Evolutionary conservation across 441 rosid genomes (phyloP), one percentile per base, ranked within the genome.

Genomic region (Sinapis alba): DNA sequence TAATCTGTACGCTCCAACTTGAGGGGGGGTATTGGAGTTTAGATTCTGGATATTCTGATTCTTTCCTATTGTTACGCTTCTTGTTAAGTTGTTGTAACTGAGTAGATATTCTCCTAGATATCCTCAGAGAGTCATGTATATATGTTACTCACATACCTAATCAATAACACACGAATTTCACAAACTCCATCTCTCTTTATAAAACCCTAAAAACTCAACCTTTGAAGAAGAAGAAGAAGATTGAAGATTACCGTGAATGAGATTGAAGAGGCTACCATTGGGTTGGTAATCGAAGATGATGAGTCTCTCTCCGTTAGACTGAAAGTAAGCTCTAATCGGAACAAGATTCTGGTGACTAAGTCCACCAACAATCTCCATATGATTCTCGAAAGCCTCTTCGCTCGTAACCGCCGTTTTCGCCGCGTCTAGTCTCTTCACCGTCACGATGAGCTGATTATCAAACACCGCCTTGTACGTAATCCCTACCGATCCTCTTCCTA

Each of bases 381-480:
- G 97, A 74, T 76, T 79, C 77, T 94, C 91, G 12, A 88, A 94
- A 3, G 62, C 84, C 59, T 87, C 91, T 34, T 79, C 84, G 6
- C 89, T 85, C 0, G 91, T 85, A 7, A 79, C 79, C 2, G 89
- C 87, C 68, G 86, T 73, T 76, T 87, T 91, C 15, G 76, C 78
- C 0, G 92, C 87, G 21, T 92, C 97, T 5, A 95, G 80, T 72
- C 95, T 81, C 84, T 95, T 95, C 56, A 93, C 98, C 20, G 89
- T 86, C 43, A 95, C 96, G 24, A 90, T 85, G 57, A 92, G 78
- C 65, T 86, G 90, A 77, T 84, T 86, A 76, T 87, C 98, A 1
- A 95, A 84, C 51, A 85, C 93, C 2, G 98, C 94, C 84, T 95
- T 92, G 71, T 90, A 95, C 9, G 94, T 92, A 0, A 92, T 89